Evolutionary conservation across 2,329 filamentous ascomycete species (phyloP).

Genomic region (Geosmithia morbida): DNA sequence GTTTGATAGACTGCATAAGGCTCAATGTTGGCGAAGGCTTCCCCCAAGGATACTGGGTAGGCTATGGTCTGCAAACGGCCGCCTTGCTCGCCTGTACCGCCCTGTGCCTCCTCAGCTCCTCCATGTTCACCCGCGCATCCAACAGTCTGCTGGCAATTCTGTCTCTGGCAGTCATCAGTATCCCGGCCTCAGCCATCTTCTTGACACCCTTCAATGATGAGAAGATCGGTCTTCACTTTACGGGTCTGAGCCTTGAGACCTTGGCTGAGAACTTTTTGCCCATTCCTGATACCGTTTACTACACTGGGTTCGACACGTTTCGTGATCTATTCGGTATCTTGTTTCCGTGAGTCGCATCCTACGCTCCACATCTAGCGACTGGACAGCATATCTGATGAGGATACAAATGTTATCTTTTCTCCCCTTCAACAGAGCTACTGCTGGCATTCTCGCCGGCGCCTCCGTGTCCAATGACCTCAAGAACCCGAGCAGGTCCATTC

Average conservation of each 20-base stretch:
- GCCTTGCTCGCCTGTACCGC: slow-evolving; percentile 58
- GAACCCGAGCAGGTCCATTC: slow-evolving; percentile 73
- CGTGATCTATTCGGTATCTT: slow-evolving; percentile 76
- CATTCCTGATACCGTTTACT: slow-evolving; percentile 46
- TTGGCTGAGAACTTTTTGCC: slow-evolving; percentile 63
- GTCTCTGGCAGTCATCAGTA: slow-evolving; percentile 61
- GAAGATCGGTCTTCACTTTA: slow-evolving; percentile 55
- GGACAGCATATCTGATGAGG: slow-evolving; percentile 26
- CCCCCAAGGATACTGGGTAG: slow-evolving; percentile 59
- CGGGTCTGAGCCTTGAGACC: slow-evolving; percentile 58
- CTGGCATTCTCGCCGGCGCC: slow-evolving; percentile 53
- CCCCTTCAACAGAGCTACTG: slow-evolving; percentile 24
- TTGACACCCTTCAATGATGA: slow-evolving; percentile 52
- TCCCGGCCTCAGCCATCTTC: slow-evolving; percentile 63
- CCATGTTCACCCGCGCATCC: slow-evolving; percentile 67
- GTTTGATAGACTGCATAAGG: slow-evolving; percentile 68
- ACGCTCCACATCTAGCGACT: slow-evolving; percentile 8
- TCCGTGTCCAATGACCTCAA: slow-evolving; percentile 83
- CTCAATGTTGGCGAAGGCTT: slow-evolving; percentile 58
- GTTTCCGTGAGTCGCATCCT: slow-evolving; percentile 42
- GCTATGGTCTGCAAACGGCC: slow-evolving; percentile 60
- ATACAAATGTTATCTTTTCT: slow-evolving; percentile 11
- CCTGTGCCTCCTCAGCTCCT: slow-evolving; percentile 67
- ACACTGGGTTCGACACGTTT: slow-evolving; percentile 53
- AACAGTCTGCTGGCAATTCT: slow-evolving; percentile 62